phyloP scores from a whole-genome alignment of 1,139 yeast species.

The Yamadazyma sp. region DNA sequence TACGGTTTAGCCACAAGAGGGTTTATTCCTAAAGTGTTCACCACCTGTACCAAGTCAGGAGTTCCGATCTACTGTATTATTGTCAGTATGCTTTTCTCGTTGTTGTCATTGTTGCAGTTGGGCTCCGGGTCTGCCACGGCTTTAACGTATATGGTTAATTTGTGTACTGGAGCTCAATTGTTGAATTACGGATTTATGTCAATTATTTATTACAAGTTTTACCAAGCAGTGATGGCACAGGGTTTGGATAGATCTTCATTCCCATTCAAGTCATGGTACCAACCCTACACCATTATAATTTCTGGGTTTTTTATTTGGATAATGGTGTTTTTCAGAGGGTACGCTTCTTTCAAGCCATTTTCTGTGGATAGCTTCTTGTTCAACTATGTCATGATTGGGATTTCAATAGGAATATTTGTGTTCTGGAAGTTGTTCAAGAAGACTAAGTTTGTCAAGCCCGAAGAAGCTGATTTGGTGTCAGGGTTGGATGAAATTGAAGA shows the following conservation, averaged over 20 bases:
- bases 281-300: slow-evolving; percentile 69
- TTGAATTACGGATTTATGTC: slow-evolving; percentile 69
- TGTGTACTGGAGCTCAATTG: slow-evolving; percentile 79
- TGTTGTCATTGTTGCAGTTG: slow-evolving; percentile 54
- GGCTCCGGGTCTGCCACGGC: slow-evolving; percentile 66
- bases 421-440: slow-evolving; percentile 33
- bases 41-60: slow-evolving; percentile 41
- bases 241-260: slow-evolving; percentile 71
- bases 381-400: slow-evolving; percentile 41
- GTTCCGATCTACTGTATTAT: slow-evolving; percentile 55
- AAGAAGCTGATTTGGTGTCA: slow-evolving; percentile 33
- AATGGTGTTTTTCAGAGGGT: slow-evolving; percentile 42
- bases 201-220: slow-evolving; percentile 58
- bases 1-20: slow-evolving; percentile 42
- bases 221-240: slow-evolving; percentile 54
- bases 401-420: slow-evolving; percentile 23
- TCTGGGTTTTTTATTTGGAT: slow-evolving; percentile 32
- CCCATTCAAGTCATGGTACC: slow-evolving; percentile 75
- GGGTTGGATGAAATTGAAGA: slow-evolving; percentile 44
- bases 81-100: slow-evolving; percentile 62
- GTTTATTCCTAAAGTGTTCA: slow-evolving; percentile 38
- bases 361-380: slow-evolving; percentile 39
- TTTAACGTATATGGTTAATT: slow-evolving; percentile 69
- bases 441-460: slow-evolving; percentile 28
- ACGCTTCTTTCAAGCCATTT: slow-evolving; percentile 38